Conservation (phyloP, 495 filamentous ascomycete species). For the Trichoderma gamsii region DNA sequence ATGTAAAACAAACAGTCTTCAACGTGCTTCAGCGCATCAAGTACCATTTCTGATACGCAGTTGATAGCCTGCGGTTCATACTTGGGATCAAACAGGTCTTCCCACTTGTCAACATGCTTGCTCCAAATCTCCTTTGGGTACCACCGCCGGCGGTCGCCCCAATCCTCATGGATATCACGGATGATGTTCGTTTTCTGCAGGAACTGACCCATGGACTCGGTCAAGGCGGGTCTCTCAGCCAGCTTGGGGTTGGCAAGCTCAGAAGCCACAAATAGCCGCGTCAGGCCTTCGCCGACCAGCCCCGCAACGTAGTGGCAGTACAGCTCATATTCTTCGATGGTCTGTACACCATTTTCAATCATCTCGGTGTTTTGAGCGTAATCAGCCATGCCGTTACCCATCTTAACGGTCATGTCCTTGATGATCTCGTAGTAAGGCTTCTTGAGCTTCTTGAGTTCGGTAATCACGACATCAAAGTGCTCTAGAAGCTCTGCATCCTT, state of each 20-base stretch:
- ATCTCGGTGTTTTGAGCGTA: slow-evolving; percentile 76
- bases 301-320: slow-evolving; percentile 99
- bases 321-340: slow-evolving; percentile 79
- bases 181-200: slow-evolving; percentile 99
- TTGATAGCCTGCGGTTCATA: slow-evolving; percentile 74
- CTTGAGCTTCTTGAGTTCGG: slow-evolving; percentile 86
- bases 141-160: slow-evolving; percentile 78
- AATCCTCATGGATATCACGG: slow-evolving; percentile 86
- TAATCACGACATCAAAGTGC: slow-evolving; percentile 79
- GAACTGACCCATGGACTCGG: slow-evolving; percentile 95
- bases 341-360: slow-evolving; percentile 72
- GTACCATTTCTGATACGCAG: slow-evolving; percentile 90
- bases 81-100: slow-evolving; percentile 80
- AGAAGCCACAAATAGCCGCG: slow-evolving; percentile 83
- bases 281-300: slow-evolving; percentile 87
- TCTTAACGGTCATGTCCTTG: slow-evolving; percentile 87
- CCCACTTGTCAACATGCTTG: slow-evolving; percentile 83
- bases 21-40: slow-evolving; percentile 78
- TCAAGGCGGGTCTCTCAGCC: slow-evolving; percentile 67
- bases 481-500: slow-evolving; percentile 91
- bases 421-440: slow-evolving; percentile 72
- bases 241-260: slow-evolving; percentile 82
- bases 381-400: slow-evolving; percentile 99
- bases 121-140: slow-evolving; percentile 96
- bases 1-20: slow-evolving; percentile 97